Evolutionary conservation across 2,329 filamentous ascomycete genomes (phyloP).

Genomic region (Fusarium paranaense): DNA sequence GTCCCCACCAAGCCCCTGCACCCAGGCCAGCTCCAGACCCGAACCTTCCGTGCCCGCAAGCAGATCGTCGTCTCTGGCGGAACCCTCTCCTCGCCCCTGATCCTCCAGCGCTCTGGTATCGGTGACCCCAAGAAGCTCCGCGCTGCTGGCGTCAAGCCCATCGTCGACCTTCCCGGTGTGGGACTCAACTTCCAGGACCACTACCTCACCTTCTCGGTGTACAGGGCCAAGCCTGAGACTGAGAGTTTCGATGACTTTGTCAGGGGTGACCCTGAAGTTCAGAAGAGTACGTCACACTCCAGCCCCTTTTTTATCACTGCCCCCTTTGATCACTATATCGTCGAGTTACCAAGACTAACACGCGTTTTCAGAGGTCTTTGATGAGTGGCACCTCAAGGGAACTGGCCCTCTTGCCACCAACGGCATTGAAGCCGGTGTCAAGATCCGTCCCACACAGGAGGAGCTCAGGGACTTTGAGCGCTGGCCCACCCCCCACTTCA

Average conservation of each 20-base stretch:
- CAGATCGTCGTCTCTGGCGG: constrained; percentile 80
- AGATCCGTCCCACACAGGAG: constrained; percentile 76
- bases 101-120: constrained; percentile 81
- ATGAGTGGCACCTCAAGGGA: constrained; percentile 83
- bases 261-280: constrained; percentile 77
- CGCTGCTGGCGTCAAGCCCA: constrained; percentile 74
- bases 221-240: constrained; percentile 77
- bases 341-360: not conserved
- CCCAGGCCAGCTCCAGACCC: constrained; percentile 61
- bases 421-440: constrained; percentile 83
- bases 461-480: constrained; percentile 76
- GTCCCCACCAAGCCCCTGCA: constrained; percentile 77
- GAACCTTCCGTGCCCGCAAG: constrained; percentile 75
- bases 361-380: constrained; percentile 65
- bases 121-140: constrained; percentile 78
- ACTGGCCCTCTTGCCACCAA: constrained; percentile 83
- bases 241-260: constrained; percentile 87
- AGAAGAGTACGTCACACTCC: constrained; percentile 63
- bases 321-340: too few species aligned
- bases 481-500: constrained; percentile 82
- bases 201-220: constrained; percentile 78
- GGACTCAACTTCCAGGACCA: constrained; percentile 84
- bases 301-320: not conserved
- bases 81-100: constrained; percentile 78
- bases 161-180: constrained; percentile 78